Evolutionary conservation across 1,139 yeast species (phyloP), one percentile per base, ranked within the genome.

Genomic region (Debaryomyces coudertii): DNA sequence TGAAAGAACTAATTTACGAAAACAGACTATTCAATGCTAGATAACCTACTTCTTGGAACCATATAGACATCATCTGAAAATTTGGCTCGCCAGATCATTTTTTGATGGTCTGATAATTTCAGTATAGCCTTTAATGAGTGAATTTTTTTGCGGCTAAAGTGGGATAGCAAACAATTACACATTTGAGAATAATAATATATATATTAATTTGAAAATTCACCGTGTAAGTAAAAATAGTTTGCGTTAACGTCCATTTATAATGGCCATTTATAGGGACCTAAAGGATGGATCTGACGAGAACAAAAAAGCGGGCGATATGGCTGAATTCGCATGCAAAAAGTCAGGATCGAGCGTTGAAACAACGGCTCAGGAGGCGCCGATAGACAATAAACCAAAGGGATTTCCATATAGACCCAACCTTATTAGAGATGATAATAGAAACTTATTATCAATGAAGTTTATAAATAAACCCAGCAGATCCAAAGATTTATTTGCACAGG

Each of bases 391-490:
- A 15, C 20, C 15, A 11, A 16, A 15, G 3, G 34, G 25, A 38
- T 18, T 18, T 12, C 29, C 41, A 12, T 38, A 28, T 28, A n/a
- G 23, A 14, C 25, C 34, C 5, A 38, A 12, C 25, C 36, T 33
- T 20, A 20, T 28, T 9, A 12, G 24, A 14, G 30, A 12, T n/a
- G 34, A 22, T 7, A 20, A 34, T 14, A 36, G 24, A 11, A 36
- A 39, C 41, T 71, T 73, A 9, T 55, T 72, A 34, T 70, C 76
- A 5, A 62, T 74, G 58, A 62, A 65, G 44, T 69, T 70, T 52
- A 68, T 74, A 51, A 77, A 72, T 52, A 72, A 69, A 52, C 79
- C 79, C 6, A 58, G 71, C 33, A 55, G 79, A 38, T 59, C 76
- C 15, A 53, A 53, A 20, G 66, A 62, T 42, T 62, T 67, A 47